Conservation (phyloP, 2,329 filamentous ascomycete species). For the Pseudopithomyces maydicus region DNA sequence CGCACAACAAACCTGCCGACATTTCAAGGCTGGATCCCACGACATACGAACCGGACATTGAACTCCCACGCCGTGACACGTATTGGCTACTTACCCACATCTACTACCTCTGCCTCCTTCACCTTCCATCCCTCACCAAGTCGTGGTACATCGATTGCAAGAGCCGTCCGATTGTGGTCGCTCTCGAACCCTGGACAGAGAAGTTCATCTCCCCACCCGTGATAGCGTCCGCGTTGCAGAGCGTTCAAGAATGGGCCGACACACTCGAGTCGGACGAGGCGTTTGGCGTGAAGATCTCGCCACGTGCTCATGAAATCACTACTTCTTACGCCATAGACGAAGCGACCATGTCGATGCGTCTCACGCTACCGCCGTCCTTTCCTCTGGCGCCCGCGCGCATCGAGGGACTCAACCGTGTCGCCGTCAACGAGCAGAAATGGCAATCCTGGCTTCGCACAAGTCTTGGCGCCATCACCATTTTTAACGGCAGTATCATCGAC, state of each 20-base stretch:
- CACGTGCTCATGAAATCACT: slow-evolving; percentile 74
- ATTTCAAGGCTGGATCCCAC: slow-evolving; percentile 72
- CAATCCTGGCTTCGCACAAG: slow-evolving; percentile 86
- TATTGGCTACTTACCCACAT: slow-evolving; percentile 85
- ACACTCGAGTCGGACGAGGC: slow-evolving; percentile 52
- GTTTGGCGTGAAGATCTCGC: slow-evolving; percentile 72
- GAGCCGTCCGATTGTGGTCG: slow-evolving; percentile 76
- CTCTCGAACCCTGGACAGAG: slow-evolving; percentile 83
- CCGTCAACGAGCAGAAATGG: slow-evolving; percentile 91
- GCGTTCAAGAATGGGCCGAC: slow-evolving; percentile 70
- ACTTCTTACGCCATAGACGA: slow-evolving; percentile 90
- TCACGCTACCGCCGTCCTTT: slow-evolving; percentile 79
- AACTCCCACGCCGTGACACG: slow-evolving; percentile 72
- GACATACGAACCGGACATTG: slow-evolving; percentile 63
- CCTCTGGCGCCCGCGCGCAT: slow-evolving; percentile 81
- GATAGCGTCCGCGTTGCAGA: slow-evolving; percentile 67
- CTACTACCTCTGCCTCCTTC: slow-evolving; percentile 80
- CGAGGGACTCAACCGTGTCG: slow-evolving; percentile 78
- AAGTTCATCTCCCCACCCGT: slow-evolving; percentile 78
- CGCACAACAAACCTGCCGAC: slow-evolving; percentile 71
- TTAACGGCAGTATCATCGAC: slow-evolving; percentile 86
- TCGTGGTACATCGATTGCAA: slow-evolving; percentile 83
- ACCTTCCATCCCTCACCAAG: slow-evolving; percentile 78
- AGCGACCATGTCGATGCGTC: slow-evolving; percentile 78
- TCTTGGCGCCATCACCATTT: slow-evolving; percentile 91